Conservation (phyloP, 208 protist genomes). For the Trypanosoma theileri region DNA sequence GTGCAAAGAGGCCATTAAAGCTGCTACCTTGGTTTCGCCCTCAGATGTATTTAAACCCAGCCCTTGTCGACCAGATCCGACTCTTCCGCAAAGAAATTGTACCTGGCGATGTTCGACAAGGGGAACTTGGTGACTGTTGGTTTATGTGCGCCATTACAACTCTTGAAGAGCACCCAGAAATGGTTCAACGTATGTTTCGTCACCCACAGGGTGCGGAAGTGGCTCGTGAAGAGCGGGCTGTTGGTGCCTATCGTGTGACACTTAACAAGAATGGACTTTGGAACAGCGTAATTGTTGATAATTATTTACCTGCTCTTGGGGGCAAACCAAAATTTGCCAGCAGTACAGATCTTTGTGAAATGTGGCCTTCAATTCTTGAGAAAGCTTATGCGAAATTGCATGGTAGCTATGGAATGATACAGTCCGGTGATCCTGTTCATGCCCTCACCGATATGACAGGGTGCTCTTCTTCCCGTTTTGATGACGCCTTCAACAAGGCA, state of each 20-base stretch:
- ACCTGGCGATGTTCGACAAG: constrained; percentile 56
- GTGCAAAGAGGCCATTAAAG: constrained; percentile 44
- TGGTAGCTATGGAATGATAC: constrained; percentile 77
- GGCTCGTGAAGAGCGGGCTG: constrained; percentile 47
- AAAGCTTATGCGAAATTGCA: constrained; percentile 93
- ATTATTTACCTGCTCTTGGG: constrained; percentile 78
- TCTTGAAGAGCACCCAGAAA: constrained; percentile 46
- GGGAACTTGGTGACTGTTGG: constrained; percentile 86
- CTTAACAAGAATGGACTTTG: constrained; percentile 90
- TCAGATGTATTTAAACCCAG: constrained; percentile 46
- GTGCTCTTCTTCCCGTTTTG: constrained; percentile 71
- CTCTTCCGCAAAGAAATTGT: constrained; percentile 72
- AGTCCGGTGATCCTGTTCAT: constrained; percentile 86
- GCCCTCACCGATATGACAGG: constrained; percentile 85
- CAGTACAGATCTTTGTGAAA: constrained; percentile 73
- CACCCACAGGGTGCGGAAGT: constrained; percentile 50
- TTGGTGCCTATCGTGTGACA: constrained; percentile 85
- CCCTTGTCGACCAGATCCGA: constrained; percentile 56
- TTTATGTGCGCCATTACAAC: constrained; percentile 82
- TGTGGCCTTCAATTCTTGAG: constrained; percentile 87
- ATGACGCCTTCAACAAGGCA: constrained; percentile 57
- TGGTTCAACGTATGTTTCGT: constrained; percentile 69
- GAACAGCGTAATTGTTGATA: constrained; percentile 84
- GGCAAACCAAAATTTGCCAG: constrained; percentile 49
- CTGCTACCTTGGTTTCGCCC: constrained; percentile 75